Evolutionary conservation across 208 protist species (phyloP).

Genomic region (Herpetomonas tarakana): DNA sequence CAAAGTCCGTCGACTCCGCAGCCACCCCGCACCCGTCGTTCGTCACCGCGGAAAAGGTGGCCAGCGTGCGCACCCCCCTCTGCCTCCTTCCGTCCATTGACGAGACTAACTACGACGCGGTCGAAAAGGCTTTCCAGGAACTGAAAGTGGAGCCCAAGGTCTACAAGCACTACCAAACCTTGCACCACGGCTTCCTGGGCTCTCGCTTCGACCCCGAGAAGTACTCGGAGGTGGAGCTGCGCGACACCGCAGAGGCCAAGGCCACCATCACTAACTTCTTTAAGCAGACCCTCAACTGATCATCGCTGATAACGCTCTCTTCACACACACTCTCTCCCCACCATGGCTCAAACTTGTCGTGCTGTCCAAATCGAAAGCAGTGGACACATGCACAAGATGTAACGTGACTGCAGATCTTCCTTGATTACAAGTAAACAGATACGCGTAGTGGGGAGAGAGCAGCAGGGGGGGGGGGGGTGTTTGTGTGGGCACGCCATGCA

Average conservation of each 20-base stretch:
- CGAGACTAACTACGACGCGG: not conserved
- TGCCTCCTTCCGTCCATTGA: not conserved
- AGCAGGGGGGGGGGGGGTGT: too few relatives aligned
- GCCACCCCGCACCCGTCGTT: slow-evolving; percentile 37
- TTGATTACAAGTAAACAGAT: too few relatives aligned
- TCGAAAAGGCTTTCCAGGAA: not conserved
- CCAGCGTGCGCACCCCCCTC: not conserved
- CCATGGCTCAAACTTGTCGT: too few relatives aligned
- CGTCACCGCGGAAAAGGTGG: slow-evolving; percentile 2
- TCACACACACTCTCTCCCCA: too few relatives aligned
- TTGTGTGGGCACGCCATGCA: too few relatives aligned
- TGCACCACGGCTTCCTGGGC: not conserved
- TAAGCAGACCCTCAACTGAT: not conserved
- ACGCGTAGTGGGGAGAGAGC: too few relatives aligned
- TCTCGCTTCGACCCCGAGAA: not conserved
- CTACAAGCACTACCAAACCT: not conserved
- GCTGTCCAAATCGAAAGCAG: too few relatives aligned
- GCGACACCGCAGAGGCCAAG: not conserved
- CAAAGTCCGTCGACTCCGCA: slow-evolving; percentile 26
- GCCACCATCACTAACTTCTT: not conserved
- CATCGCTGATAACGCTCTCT: too few relatives aligned
- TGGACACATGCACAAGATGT: too few relatives aligned
- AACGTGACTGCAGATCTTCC: too few relatives aligned
- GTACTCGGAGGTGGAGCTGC: not conserved
- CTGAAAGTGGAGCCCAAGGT: not conserved